These are phyloP conservation scores for Taxillus chinensis DNA, from an alignment of 164 flowering plant species.

Conservation along the genomic window DNA sequence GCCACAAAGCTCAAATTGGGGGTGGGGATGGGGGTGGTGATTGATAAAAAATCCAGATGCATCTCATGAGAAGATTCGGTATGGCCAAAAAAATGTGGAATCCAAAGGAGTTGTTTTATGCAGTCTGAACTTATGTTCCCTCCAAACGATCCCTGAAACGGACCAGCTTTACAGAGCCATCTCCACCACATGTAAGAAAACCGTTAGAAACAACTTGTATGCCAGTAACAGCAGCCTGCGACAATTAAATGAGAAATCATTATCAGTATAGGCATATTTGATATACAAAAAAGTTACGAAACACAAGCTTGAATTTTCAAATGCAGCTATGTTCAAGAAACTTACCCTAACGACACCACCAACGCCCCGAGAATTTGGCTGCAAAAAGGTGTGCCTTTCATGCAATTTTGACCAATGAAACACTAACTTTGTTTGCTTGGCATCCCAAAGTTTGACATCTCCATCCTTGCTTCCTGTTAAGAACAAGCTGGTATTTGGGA, in stretches of 20 bases:
- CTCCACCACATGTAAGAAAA: slow-evolving; percentile 93
- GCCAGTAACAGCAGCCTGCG: slow-evolving; percentile 89
- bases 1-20: no score
- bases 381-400: slow-evolving; percentile 86
- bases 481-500: slow-evolving; percentile 90
- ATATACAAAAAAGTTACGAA: background rate
- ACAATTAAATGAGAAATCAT: slow-evolving; percentile 3
- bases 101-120: no score
- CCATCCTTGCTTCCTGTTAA: slow-evolving; percentile 97
- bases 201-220: slow-evolving; percentile 66
- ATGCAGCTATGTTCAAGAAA: background rate
- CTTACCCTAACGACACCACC: slow-evolving; percentile 82
- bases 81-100: no score
- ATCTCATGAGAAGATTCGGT: no score
- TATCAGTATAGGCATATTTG: slow-evolving; percentile 2
- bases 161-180: slow-evolving; percentile 68
- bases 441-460: slow-evolving; percentile 99
- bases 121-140: background rate
- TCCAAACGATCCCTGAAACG: slow-evolving; percentile 26
- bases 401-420: slow-evolving; percentile 89
- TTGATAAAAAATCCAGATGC: no score
- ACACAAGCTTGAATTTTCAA: background rate
- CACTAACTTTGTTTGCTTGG: slow-evolving; percentile 50
- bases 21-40: no score
- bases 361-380: slow-evolving; percentile 72